Evolutionary conservation across 2,329 filamentous ascomycete genomes (phyloP), one percentile per base, ranked within the genome.

Genomic region (Westerdykella aurantiaca): DNA sequence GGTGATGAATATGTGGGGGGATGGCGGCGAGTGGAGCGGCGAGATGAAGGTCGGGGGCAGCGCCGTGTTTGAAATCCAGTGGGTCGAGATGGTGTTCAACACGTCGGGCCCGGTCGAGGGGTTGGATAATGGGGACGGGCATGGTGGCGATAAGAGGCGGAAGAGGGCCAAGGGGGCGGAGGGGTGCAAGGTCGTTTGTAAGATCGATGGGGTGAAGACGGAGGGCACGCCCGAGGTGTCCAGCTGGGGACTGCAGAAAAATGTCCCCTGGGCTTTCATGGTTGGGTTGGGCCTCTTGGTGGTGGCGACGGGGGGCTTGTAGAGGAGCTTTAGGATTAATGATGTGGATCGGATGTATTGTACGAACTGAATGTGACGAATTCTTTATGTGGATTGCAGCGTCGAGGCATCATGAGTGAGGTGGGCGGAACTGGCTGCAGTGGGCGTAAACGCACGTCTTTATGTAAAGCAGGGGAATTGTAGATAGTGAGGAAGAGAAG

Each of bases 1-100:
- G 39, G 72, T 79, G 23, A 66, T 83, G 53, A 83, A 82, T 53
- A 71, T 78, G 38, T 83, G 80, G 79, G 76, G 77, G 44, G 74
- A 82, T 48, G 79, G 79, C 16, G 78, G 79, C 4, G 64, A 66
- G 38, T 83, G 79, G 79, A 75, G 73, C 37, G 79, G 79, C 10
- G 75, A 78, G 41, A 82, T 83, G 80, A 71, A 59, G 5, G 56
- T 71, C 5, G 67, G 69, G 3, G 68, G 65, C 10, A 69, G 70
- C 37, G 79, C 79, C 0, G 74, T 72, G 48, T 67, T 83, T 53
- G 76, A 83, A 55, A 71, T 83, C 14, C 75, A 80, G 65, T 83
- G 79, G 79, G 74, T 82, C 37, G 78, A 83, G 55, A 70, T 83
- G 63, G 70, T 79, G 17, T 82, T 76, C 44, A 71, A 71, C 41